phyloP scores from a whole-genome alignment of 2,329 filamentous ascomycete species.

The Neofusicoccum ribis region DNA sequence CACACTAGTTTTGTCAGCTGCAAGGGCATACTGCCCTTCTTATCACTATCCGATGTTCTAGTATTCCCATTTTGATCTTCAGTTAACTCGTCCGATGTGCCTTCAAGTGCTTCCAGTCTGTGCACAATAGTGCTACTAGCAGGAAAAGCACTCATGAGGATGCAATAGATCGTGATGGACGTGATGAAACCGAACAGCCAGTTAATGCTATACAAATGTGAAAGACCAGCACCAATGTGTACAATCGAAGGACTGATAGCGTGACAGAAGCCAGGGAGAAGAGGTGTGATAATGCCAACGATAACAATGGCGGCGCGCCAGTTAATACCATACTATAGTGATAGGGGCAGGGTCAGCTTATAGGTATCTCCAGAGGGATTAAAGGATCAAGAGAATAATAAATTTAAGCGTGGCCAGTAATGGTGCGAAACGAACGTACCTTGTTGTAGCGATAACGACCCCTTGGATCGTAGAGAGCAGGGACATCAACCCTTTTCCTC shows the following conservation, averaged over 20 bases:
- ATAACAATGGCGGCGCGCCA: constrained; percentile 27
- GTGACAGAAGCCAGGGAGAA: constrained; percentile 25
- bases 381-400: no score
- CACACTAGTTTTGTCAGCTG: no score
- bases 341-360: constrained; percentile 11
- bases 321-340: constrained; percentile 19
- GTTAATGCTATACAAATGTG: background rate
- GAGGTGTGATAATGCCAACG: constrained; percentile 23
- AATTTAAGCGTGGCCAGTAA: no score
- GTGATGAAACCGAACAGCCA: constrained; percentile 8
- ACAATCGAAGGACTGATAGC: background rate
- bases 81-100: no score
- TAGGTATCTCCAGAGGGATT: no score
- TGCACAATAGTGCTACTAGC: no score
- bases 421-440: no score
- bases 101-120: no score
- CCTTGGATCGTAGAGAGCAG: constrained; percentile 27
- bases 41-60: no score
- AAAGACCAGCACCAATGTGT: background rate
- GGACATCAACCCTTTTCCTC: constrained; percentile 24
- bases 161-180: background rate
- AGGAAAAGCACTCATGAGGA: constrained; percentile 13
- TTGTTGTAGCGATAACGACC: constrained; percentile 27
- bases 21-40: no score
- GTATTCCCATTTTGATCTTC: no score